These are phyloP conservation scores for Paspalum notatum DNA, from an alignment of 176 grass and related monocot species.

Conservation along the genomic window DNA sequence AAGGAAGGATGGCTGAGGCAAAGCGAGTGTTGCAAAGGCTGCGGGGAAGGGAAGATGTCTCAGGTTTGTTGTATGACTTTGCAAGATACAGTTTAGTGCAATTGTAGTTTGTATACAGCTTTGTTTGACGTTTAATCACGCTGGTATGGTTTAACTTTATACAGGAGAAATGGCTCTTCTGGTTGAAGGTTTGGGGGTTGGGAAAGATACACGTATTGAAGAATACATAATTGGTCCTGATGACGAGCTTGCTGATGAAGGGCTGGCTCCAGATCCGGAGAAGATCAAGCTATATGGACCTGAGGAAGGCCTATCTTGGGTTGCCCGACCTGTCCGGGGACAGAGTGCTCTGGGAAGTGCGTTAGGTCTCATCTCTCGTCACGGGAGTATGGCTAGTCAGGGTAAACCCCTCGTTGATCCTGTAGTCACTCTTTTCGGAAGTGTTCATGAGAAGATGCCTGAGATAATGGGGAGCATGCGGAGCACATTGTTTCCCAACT, in stretches of 20 bases:
- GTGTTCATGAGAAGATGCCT: conserved; percentile 85
- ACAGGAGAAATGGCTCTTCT: conserved; percentile 99
- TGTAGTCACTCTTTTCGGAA: conserved; percentile 85
- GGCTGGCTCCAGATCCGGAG: conserved; percentile 60
- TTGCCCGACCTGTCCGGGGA: conserved; percentile 78
- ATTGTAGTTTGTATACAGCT: background rate
- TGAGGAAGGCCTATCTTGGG: conserved; percentile 82
- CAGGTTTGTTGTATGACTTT: conserved; percentile 62
- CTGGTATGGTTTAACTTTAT: conserved; percentile 39
- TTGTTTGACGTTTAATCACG: conserved; percentile 7
- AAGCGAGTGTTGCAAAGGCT: conserved; percentile 72
- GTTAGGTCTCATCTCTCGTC: conserved; percentile 62
- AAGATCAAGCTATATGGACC: conserved; percentile 80
- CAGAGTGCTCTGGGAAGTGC: conserved; percentile 83
- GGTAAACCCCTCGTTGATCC: conserved; percentile 79
- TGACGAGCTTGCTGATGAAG: conserved; percentile 66
- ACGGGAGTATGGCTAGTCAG: conserved; percentile 67
- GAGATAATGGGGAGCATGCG: conserved; percentile 95
- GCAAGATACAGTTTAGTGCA: conserved; percentile 2
- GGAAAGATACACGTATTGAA: conserved; percentile 74
- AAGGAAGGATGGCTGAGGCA: conserved; percentile 86
- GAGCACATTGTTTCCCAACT: conserved; percentile 93
- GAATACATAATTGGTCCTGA: conserved; percentile 93
- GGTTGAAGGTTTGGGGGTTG: conserved; percentile 84
- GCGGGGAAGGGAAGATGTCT: conserved; percentile 87